A percentile compares a stretch with the other conserved stretches of the same genome.
These are phyloP conservation scores for Guadua angustifolia DNA, from an alignment of 176 grass and related monocot genomes.

Conservation along the genomic window DNA sequence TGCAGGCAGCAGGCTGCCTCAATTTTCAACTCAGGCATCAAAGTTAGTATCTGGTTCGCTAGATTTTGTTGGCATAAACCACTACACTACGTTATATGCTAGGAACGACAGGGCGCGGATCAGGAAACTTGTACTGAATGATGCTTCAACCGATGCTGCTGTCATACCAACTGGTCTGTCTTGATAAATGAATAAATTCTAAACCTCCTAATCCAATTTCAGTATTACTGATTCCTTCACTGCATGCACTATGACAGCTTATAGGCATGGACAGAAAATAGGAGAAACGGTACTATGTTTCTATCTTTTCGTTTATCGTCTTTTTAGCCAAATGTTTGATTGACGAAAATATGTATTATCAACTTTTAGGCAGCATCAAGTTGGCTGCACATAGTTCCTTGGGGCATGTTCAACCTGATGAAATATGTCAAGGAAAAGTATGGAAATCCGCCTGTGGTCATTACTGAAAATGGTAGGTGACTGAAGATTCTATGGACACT, in stretches of 20 bases:
- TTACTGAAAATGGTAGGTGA: constrained; percentile 83
- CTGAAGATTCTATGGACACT: constrained; percentile 3
- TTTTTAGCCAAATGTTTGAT: neutral
- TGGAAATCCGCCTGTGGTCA: constrained; percentile 69
- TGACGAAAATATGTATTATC: neutral
- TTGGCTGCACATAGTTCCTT: constrained; percentile 93
- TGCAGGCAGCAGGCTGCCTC: constrained; percentile 73
- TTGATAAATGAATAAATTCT: neutral
- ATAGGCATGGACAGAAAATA: constrained; percentile 75
- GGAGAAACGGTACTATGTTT: constrained; percentile 89
- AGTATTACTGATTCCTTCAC: constrained; percentile 36
- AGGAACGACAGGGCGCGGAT: constrained; percentile 74
- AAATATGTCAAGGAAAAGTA: constrained; percentile 88
- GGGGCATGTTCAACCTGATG: constrained; percentile 80
- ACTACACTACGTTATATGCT: constrained; percentile 92
- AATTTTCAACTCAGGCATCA: constrained; percentile 61
- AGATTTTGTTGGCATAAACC: constrained; percentile 97
- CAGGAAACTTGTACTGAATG: constrained; percentile 77
- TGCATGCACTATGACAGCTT: constrained; percentile 50
- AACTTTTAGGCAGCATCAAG: constrained; percentile 70
- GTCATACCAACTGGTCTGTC: constrained; percentile 71
- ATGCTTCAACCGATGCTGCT: constrained; percentile 73
- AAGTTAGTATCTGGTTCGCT: constrained; percentile 65
- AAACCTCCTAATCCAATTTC: neutral
- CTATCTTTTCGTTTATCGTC: neutral